phyloP scores from a whole-genome alignment of 495 filamentous ascomycete species.

The Penicillium paxilli region DNA sequence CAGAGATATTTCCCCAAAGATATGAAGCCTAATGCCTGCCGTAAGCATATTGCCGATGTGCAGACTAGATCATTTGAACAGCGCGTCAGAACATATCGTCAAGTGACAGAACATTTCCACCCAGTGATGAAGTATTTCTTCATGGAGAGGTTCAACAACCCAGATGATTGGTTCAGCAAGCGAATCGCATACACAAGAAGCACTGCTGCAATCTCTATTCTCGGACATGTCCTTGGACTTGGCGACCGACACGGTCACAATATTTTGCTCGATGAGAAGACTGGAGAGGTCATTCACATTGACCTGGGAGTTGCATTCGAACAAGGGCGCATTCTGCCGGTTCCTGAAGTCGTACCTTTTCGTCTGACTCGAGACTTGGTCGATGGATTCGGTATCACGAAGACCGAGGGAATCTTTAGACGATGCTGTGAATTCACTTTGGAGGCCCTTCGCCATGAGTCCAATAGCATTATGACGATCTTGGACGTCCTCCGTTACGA shows the following conservation, averaged over 20 bases:
- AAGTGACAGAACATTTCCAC: conserved; percentile 75
- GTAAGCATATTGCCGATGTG: conserved; percentile 73
- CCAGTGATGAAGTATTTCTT: conserved; percentile 98
- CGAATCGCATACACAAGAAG: conserved; percentile 87
- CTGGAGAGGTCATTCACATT: conserved; percentile 93
- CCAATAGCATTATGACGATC: conserved; percentile 94
- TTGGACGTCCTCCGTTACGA: conserved; percentile 95
- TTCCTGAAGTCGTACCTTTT: conserved; percentile 95
- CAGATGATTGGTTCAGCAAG: conserved; percentile 91
- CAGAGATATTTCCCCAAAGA: conserved; percentile 83
- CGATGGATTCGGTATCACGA: conserved; percentile 94
- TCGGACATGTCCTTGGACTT: conserved; percentile 91
- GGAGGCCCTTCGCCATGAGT: conserved; percentile 87
- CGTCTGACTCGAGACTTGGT: conserved; percentile 93
- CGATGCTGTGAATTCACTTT: conserved; percentile 97
- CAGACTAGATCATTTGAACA: conserved; percentile 65
- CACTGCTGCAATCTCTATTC: conserved; percentile 91
- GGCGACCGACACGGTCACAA: conserved; percentile 97
- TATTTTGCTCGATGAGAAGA: conserved; percentile 87
- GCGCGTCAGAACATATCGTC: conserved; percentile 72
- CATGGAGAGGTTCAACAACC: conserved; percentile 89
- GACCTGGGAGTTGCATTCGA: conserved; percentile 97
- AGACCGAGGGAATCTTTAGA: conserved; percentile 92
- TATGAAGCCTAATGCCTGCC: conserved; percentile 68
- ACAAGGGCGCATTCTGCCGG: conserved; percentile 85